Evolutionary conservation across 805 yeast genomes (phyloP), one percentile per base, ranked within the genome.

Genomic region (Yamadazyma philogaea): DNA sequence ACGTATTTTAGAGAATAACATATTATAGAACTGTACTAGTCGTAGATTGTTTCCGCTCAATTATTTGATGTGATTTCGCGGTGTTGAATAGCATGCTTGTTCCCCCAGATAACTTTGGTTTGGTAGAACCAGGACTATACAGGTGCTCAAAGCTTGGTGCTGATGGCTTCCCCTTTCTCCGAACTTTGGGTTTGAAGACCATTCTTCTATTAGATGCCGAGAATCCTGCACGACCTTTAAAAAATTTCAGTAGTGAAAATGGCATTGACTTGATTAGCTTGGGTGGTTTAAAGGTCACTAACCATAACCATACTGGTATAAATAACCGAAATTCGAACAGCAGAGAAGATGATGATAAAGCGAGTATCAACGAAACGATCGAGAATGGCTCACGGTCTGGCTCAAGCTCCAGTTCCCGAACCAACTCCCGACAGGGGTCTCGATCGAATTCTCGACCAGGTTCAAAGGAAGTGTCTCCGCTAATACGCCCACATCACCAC

Each of bases 71-170:
- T 24, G 28, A 24, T n/a, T 24, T 7, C 35, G 15, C 35, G 14
- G 18, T 32, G n/a, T 32, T 18, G 11, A 31, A 10, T 15, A 32
- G n/a, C 19, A 88, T 89, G 96, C 70, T 89, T 24, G 87, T 90
- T 0, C 95, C 96, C 1, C 98, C 99, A 1, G 91, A 88, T 37
- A 87, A 86, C 58, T 93, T 86, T 66, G 96, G 96, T 0, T 72
- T 88, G 22, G 96, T 90, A 3, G 97, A 93, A 63, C 82, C 83
- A 19, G 95, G 95, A 0, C 68, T 91, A 1, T 66, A 86, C 64
- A 74, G 97, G 41, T 87, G 96, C 54, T 76, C 93, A 4, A 80
- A 81, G 52, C 63, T 91, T 8, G 91, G 85, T 45, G 78, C 87
- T 1, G 79, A 86, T 44, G 83, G 86, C 59, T 72, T 82, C 44